Percentiles rank a stretch among this genome's conserved stretches.
phyloP scores from a whole-genome alignment of 371 early-diverging fungal genomes.

The Mucor mucedo region DNA sequence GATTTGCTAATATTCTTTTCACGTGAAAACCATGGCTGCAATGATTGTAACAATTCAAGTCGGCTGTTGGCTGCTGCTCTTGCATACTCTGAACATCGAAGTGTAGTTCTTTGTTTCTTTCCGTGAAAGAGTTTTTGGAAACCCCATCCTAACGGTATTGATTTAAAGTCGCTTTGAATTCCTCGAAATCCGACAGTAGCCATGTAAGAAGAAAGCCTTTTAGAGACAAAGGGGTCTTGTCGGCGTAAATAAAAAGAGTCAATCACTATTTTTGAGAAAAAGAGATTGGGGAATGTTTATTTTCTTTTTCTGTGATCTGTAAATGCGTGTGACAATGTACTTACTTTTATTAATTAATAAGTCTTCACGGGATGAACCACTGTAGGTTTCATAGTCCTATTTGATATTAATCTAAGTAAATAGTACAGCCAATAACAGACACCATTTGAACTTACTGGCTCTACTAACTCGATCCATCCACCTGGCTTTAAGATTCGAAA shows the following conservation, averaged over 20 bases:
- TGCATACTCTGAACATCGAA: constrained; percentile 29
- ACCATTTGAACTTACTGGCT: constrained; percentile 23
- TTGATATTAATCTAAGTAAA: background rate
- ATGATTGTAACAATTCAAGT: constrained; percentile 31
- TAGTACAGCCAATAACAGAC: background rate
- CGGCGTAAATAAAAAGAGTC: constrained; percentile 2
- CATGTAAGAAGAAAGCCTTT: constrained; percentile 33
- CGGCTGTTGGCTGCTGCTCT: constrained; percentile 36
- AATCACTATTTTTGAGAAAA: constrained; percentile 8
- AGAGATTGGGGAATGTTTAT: background rate
- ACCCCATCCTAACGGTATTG: constrained; percentile 47
- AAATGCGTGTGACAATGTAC: constrained; percentile 12
- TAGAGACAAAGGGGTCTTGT: constrained; percentile 20
- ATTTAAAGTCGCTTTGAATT: constrained; percentile 48
- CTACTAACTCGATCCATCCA: constrained; percentile 54
- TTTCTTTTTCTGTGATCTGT: background rate
- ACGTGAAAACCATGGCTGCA: constrained; percentile 35
- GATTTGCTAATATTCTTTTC: constrained; percentile 15
- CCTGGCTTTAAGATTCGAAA: constrained; percentile 48
- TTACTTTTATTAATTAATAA: constrained; percentile 41
- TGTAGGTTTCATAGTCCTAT: constrained; percentile 45
- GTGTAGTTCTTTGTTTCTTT: constrained; percentile 3
- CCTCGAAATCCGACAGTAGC: constrained; percentile 46
- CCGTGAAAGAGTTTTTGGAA: constrained; percentile 6
- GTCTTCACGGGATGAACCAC: constrained; percentile 31